Evolutionary conservation across 2,329 filamentous ascomycete genomes (phyloP).

Genomic region (Sporothrix brunneoviolacea): DNA sequence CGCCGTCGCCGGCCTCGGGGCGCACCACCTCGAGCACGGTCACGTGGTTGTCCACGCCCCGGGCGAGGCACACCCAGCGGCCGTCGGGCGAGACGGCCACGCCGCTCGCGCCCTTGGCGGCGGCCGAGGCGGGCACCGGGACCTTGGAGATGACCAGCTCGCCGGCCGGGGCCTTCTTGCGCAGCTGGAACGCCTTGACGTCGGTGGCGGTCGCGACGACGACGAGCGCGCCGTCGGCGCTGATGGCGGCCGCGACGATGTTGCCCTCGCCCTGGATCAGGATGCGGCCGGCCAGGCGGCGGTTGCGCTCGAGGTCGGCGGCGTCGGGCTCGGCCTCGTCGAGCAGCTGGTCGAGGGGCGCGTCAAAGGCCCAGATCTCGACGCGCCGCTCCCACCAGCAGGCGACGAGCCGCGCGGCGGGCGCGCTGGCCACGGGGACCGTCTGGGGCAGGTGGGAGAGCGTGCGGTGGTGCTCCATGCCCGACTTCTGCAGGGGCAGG

Average conservation of each 20-base stretch:
- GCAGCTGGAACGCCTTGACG: constrained; percentile 70
- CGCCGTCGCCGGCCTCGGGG: constrained; percentile 22
- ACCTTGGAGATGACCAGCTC: constrained; percentile 65
- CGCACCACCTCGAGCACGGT: constrained; percentile 44
- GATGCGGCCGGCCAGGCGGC: constrained; percentile 63
- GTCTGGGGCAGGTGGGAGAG: constrained; percentile 80
- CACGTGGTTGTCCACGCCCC: constrained; percentile 12
- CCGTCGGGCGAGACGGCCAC: constrained; percentile 64
- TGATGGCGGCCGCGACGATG: constrained; percentile 65
- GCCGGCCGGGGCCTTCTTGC: constrained; percentile 41
- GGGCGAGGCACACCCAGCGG: constrained; percentile 56
- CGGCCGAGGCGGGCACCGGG: constrained; percentile 51
- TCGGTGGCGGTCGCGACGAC: constrained; percentile 68
- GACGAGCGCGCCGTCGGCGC: constrained; percentile 63
- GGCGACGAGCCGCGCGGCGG: constrained; percentile 67
- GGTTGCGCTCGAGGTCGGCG: constrained; percentile 40
- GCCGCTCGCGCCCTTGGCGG: constrained; percentile 58
- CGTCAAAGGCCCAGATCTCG: constrained; percentile 64
- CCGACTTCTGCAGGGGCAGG: constrained; percentile 70
- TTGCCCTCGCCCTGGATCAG: constrained; percentile 69
- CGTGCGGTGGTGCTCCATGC: constrained; percentile 71
- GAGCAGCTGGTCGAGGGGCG: constrained; percentile 40
- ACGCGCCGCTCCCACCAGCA: constrained; percentile 92
- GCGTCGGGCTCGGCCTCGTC: constrained; percentile 19
- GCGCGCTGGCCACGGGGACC: constrained; percentile 65